Percentiles rank a stretch among this genome's conserved stretches.
Conservation (phyloP, 2,329 filamentous ascomycete genomes). For the Penicillium rolfsii region DNA sequence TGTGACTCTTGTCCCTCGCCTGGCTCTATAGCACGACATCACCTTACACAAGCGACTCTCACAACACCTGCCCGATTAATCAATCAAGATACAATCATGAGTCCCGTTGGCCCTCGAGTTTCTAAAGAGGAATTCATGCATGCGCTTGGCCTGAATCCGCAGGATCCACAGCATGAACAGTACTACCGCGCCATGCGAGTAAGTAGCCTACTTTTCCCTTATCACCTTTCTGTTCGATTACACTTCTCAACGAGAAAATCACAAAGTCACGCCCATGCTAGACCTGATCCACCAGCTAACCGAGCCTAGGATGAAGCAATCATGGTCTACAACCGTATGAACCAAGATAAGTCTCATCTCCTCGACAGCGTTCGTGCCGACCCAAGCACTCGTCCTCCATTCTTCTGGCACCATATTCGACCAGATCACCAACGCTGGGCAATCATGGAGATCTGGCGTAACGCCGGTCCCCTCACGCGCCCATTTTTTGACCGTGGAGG, state of each 20-base stretch:
- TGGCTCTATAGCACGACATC: conserved; percentile 1
- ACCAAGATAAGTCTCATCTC: conserved; percentile 45
- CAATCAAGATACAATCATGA: conserved; percentile 27
- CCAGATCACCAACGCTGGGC: conserved; percentile 48
- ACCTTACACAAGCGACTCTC: background rate
- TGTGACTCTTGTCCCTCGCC: background rate
- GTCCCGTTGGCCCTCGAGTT: conserved; percentile 46
- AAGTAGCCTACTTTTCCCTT: conserved; percentile 21
- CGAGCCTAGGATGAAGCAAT: conserved; percentile 49
- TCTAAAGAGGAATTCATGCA: conserved; percentile 54
- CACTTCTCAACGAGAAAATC: background rate
- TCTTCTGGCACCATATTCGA: conserved; percentile 53
- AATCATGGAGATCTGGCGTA: conserved; percentile 48
- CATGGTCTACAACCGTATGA: conserved; percentile 47
- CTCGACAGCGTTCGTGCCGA: conserved; percentile 46
- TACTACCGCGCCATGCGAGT: conserved; percentile 52
- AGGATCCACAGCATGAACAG: conserved; percentile 49
- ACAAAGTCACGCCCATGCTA: background rate
- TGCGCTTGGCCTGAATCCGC: conserved; percentile 46
- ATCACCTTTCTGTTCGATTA: background rate
- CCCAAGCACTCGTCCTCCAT: conserved; percentile 44
- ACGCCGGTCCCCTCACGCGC: conserved; percentile 43
- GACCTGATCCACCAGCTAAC: background rate
- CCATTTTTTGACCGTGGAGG: conserved; percentile 46
- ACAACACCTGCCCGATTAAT: background rate